Percentiles rank a stretch among this genome's conserved stretches.
These are phyloP conservation scores for Entomortierella parvispora DNA, from an alignment of 192 early-diverging fungal genomes.

Conservation along the genomic window DNA sequence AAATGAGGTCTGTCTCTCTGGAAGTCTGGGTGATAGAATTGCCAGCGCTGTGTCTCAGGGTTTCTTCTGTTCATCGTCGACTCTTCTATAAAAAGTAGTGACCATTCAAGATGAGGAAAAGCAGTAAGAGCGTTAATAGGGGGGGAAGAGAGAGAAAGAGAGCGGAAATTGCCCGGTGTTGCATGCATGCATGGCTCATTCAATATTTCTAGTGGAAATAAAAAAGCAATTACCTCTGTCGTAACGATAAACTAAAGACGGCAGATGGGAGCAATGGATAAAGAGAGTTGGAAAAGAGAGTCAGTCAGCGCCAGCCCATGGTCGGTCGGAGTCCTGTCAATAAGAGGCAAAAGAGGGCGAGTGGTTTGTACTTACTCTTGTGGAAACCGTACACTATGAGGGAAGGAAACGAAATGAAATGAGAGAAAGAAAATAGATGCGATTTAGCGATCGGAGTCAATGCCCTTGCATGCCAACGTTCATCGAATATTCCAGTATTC, in stretches of 20 bases:
- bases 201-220: neutral
- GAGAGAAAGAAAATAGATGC: neutral
- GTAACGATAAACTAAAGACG: conserved; percentile 31
- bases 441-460: too few species aligned
- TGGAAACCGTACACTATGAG: conserved; percentile 80
- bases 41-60: conserved; percentile 80
- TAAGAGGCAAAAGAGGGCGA: too few species aligned
- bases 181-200: too few species aligned
- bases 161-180: neutral
- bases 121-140: conserved; percentile 1
- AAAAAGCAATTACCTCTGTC: conserved; percentile 29
- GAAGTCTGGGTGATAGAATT: conserved; percentile 89
- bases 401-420: neutral
- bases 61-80: conserved; percentile 54
- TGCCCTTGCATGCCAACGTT: neutral
- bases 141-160: too few species aligned
- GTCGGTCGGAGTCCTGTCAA: too few species aligned
- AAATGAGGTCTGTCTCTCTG: conserved; percentile 76
- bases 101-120: too few species aligned
- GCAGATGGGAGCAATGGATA: neutral
- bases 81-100: conserved; percentile 47
- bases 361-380: conserved; percentile 72
- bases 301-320: too few species aligned
- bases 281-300: conserved; percentile 1
- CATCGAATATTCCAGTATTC: neutral